Evolutionary conservation across 139 green algal species (phyloP), one percentile per base, ranked within the genome.

Genomic region (Chlorella sp.): DNA sequence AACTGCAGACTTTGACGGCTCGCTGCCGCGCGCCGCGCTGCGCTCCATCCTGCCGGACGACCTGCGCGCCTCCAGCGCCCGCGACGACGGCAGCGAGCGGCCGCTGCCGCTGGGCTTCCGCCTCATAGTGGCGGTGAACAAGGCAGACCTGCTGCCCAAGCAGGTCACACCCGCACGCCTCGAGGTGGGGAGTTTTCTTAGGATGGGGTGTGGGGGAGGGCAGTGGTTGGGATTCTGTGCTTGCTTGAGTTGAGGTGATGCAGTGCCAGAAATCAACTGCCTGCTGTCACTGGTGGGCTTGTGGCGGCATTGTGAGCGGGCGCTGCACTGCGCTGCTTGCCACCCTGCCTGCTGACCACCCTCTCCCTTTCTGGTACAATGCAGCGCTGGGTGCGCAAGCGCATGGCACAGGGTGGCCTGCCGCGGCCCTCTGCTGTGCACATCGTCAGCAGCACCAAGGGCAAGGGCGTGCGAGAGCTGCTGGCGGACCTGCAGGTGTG

Each of bases 41-140:
- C 63, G 81, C 39, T 82, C 81, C 26, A 70, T 92, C 7, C 69
- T 93, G 65, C 41, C 60, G 21, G 23, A 47, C 0, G 84, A 78
- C 13, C 18, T 76, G 34, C 78, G 39, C 16, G 79, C 25, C 36
- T 25, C 34, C n/a, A 36, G 81, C 69, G n/a, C 32, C 30, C 32
- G 47, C 28, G 1, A 60, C 51, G 51, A 60, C 51, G 51, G 51
- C 13, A 60, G 51, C 51, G 51, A 60, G 51, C 51, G 51, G 51
- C 51, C 36, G 25, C 57, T 88, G n/a, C 75, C 87, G 34, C 67
- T 47, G 28, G 74, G 60, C 80, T 90, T 90, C 69, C 67, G 76
- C 64, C 84, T 99, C 17, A 87, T 99, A 64, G 74, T 99, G 20
- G 96, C 93, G 21, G 94, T 92, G 57, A 99, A 98, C 92, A 99